Conservation (phyloP, 176 grass and related monocot species). For the Saccharum spontaneum region DNA sequence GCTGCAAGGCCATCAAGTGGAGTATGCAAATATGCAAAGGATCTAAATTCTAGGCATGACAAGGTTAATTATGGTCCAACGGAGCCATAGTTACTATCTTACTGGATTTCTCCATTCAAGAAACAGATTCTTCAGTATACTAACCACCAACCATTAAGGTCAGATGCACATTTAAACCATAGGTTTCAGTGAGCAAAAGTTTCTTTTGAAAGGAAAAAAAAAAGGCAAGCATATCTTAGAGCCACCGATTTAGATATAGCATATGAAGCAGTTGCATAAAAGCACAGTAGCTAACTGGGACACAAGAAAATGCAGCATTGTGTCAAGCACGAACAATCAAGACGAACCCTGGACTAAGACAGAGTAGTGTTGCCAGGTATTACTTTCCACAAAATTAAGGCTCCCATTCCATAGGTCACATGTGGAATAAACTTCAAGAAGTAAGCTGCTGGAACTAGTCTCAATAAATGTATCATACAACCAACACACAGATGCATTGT, state of each 20-base stretch:
- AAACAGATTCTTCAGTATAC: neutral
- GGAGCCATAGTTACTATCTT: neutral
- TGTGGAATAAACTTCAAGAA: conserved; percentile 9
- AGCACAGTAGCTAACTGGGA: neutral
- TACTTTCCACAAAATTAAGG: neutral
- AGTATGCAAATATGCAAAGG: neutral
- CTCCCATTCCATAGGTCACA: neutral
- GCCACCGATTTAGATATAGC: neutral
- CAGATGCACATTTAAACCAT: neutral
- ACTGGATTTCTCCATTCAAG: neutral
- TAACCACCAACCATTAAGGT: neutral
- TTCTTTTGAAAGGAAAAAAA: neutral
- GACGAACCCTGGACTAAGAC: neutral
- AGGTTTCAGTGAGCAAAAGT: neutral
- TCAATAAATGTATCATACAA: neutral
- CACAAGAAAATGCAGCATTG: neutral
- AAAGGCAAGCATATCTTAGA: neutral
- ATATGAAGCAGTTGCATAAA: neutral
- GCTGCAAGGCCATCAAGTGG: neutral
- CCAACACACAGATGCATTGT: neutral
- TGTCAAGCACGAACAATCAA: neutral
- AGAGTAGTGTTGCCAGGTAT: neutral
- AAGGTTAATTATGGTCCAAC: neutral
- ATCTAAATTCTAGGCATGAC: neutral
- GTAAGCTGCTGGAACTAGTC: neutral